phyloP scores from a whole-genome alignment of 495 filamentous ascomycete species.

The Amniculicola lignicola region DNA sequence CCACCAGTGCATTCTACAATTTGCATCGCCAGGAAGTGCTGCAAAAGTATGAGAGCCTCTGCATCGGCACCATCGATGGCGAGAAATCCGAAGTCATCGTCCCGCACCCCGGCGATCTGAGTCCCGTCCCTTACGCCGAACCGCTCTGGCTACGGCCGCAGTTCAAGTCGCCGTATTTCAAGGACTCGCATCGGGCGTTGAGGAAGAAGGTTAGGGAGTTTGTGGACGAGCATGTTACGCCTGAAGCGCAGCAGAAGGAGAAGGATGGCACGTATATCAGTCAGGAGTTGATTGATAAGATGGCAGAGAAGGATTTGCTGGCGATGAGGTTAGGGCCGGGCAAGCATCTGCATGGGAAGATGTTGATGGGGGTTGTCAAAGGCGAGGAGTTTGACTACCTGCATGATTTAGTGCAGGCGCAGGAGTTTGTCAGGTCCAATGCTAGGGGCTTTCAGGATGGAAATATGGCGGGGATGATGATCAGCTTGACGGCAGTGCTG shows the following conservation, averaged over 20 bases:
- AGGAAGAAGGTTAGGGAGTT: slow-evolving; percentile 73
- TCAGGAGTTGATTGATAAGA: slow-evolving; percentile 72
- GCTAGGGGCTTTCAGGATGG: slow-evolving; percentile 54
- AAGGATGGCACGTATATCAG: slow-evolving; percentile 68
- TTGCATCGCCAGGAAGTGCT: slow-evolving; percentile 90
- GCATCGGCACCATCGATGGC: slow-evolving; percentile 69
- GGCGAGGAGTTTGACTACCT: slow-evolving; percentile 86
- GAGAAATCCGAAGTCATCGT: slow-evolving; percentile 72
- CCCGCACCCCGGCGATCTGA: slow-evolving; percentile 67
- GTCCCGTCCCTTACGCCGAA: slow-evolving; percentile 75
- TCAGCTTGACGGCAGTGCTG: slow-evolving; percentile 75
- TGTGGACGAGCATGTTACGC: slow-evolving; percentile 64
- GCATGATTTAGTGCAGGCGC: slow-evolving; percentile 72
- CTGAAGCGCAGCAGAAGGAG: slow-evolving; percentile 78
- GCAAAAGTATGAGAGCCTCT: slow-evolving; percentile 69
- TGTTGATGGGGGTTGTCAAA: slow-evolving; percentile 64
- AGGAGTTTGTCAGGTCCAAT: slow-evolving; percentile 69
- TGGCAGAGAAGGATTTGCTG: slow-evolving; percentile 69
- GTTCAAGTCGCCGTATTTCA: slow-evolving; percentile 82
- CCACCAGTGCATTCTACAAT: slow-evolving; percentile 86
- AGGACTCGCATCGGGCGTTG: slow-evolving; percentile 66
- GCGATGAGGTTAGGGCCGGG: slow-evolving; percentile 84
- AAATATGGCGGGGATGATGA: slow-evolving; percentile 75
- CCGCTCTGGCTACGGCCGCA: slow-evolving; percentile 74
- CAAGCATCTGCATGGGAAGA: slow-evolving; percentile 70